These are phyloP conservation scores for Bruguiera sexangula DNA, from an alignment of 345 rosid species.

Conservation along the genomic window DNA sequence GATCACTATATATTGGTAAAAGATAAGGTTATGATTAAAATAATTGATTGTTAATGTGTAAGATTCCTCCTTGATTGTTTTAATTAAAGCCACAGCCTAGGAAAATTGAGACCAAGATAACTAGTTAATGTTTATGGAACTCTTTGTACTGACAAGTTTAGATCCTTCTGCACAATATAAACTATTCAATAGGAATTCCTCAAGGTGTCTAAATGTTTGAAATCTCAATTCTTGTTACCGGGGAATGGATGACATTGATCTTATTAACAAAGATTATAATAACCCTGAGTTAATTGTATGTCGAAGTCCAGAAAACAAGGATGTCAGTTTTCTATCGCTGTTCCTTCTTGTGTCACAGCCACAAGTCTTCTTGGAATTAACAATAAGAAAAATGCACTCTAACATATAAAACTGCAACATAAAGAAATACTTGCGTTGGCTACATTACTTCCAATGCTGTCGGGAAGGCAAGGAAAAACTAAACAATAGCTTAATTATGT, in stretches of 20 bases:
- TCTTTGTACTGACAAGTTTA: slow-evolving; percentile 14
- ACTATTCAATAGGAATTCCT: slow-evolving; percentile 6
- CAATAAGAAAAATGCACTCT: slow-evolving; percentile 16
- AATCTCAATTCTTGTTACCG: slow-evolving; percentile 31
- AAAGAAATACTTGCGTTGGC: slow-evolving; percentile 8
- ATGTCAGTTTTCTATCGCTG: slow-evolving; percentile 27
- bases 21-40: not conserved
- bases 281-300: slow-evolving; percentile 15
- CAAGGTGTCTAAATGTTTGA: slow-evolving; percentile 18
- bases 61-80: slow-evolving; percentile 30
- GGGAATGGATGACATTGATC: slow-evolving; percentile 39
- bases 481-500: slow-evolving; percentile 1
- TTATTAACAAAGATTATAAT: slow-evolving; percentile 15
- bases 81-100: slow-evolving; percentile 11
- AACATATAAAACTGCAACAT: not conserved
- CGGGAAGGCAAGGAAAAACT: slow-evolving; percentile 32
- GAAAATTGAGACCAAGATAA: slow-evolving; percentile 16
- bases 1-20: too few relatives aligned
- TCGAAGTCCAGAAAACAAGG: slow-evolving; percentile 23
- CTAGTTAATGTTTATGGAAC: not conserved
- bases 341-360: slow-evolving; percentile 19
- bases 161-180: slow-evolving; percentile 23
- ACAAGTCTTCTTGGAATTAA: not conserved
- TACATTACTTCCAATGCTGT: slow-evolving; percentile 42
- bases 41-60: slow-evolving; percentile 25